phyloP scores from a whole-genome alignment of 148 eudicot species.

The Cornus kousa region DNA sequence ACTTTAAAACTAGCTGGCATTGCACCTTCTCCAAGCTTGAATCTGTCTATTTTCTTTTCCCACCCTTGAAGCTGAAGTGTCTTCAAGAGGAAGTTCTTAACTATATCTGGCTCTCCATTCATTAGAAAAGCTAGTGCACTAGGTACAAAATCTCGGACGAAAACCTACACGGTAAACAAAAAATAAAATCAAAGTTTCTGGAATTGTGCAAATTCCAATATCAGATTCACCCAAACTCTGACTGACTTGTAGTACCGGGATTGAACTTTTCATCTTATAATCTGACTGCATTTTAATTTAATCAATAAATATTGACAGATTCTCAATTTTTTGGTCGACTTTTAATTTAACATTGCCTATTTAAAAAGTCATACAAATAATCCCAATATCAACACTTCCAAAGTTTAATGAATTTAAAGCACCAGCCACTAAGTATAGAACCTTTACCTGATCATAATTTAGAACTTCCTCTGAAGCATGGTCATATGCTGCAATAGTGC shows the following conservation, averaged over 20 bases:
- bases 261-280: neutral
- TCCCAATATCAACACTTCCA: neutral
- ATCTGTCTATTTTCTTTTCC: slow-evolving; percentile 95
- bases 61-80: slow-evolving; percentile 96
- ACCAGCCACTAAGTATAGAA: neutral
- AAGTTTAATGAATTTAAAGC: neutral
- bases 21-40: slow-evolving; percentile 96
- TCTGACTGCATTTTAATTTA: neutral
- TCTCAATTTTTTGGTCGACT: neutral
- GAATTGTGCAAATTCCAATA: neutral
- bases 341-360: neutral
- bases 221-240: neutral
- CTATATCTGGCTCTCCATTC: slow-evolving; percentile 99
- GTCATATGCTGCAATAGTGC: slow-evolving; percentile 92
- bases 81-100: slow-evolving; percentile 82
- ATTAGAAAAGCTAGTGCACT: slow-evolving; percentile 96
- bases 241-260: neutral
- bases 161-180: slow-evolving; percentile 17
- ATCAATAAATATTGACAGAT: neutral
- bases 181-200: too few relatives aligned
- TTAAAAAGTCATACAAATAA: neutral
- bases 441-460: slow-evolving; percentile 89
- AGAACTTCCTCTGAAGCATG: slow-evolving; percentile 96
- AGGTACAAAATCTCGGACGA: slow-evolving; percentile 96
- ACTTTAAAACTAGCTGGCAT: slow-evolving; percentile 99